These are phyloP conservation scores for Chytriomyces confervae DNA, from an alignment of 192 early-diverging fungal genomes.

Conservation along the genomic window DNA sequence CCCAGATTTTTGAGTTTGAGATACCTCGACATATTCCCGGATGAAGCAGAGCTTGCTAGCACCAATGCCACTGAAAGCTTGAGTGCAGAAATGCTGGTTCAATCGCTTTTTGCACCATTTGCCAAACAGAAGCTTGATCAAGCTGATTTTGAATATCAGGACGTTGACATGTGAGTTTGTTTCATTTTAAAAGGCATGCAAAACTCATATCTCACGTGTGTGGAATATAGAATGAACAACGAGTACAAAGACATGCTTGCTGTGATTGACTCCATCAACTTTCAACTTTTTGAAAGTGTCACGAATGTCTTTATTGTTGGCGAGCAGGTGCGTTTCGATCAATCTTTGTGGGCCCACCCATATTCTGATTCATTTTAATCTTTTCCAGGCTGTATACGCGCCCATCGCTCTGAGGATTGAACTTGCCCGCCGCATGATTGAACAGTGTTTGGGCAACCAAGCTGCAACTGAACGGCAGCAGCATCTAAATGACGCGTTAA, in stretches of 20 bases:
- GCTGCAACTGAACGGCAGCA: too few species aligned
- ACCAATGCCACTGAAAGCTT: background rate
- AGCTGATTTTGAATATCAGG: conserved; percentile 47
- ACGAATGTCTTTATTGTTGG: conserved; percentile 23
- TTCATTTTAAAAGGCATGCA: background rate
- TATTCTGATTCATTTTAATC: background rate
- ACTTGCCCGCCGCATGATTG: too few species aligned
- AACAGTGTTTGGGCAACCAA: too few species aligned
- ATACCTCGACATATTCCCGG: conserved; percentile 30
- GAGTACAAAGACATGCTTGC: conserved; percentile 25
- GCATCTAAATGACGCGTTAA: background rate
- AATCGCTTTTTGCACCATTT: conserved; percentile 7
- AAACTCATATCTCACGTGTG: background rate
- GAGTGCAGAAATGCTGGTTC: background rate
- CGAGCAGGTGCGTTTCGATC: conserved; percentile 25
- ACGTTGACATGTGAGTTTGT: conserved; percentile 36
- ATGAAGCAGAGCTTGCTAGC: conserved; percentile 1
- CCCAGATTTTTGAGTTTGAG: conserved; percentile 5
- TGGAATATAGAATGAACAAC: conserved; percentile 2
- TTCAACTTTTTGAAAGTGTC: conserved; percentile 17
- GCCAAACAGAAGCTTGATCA: conserved; percentile 18
- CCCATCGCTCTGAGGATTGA: too few species aligned
- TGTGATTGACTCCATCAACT: conserved; percentile 1
- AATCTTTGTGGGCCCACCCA: background rate
- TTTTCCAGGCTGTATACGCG: background rate